Evolutionary conservation across 1,284 basidiomycete species (phyloP), one percentile per base, ranked within the genome.

Genomic region (Thelephora terrestris): DNA sequence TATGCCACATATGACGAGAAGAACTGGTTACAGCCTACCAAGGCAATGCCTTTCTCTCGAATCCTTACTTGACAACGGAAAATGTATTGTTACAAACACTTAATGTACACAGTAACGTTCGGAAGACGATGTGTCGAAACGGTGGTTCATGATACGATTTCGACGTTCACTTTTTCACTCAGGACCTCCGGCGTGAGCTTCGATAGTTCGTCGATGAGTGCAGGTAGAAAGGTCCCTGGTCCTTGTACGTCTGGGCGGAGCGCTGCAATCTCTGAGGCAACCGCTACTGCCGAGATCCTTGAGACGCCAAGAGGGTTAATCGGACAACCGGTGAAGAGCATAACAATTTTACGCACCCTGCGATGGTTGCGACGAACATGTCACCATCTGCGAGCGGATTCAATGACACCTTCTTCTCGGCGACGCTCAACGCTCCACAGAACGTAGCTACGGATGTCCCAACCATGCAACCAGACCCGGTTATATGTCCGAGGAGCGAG

Each of bases 11-110:
- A 88, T 53, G 86, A 90, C 51, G 73, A 76, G 55, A 85, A 84
- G 73, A 91, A 91, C 61, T 92, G 90, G 91, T 70, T 95, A 50
- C 91, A 96, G 61, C 91, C 92, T 1, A 91, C 89, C 1, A 56
- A 68, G 9, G 75, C 71, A 20, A 84, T 87, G 80, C 89, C 90
- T 0, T 95, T 95, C 66, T 76, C 84, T 16, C 75, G 70, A 56
- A 68, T 92, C n/a, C 68, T 91, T 21, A 18, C 21, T 6, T 42
- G 12, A 32, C 29, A 14, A 32, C 14, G n/a, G n/a, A 6, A 4
- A 23, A 25, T 42, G 39, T 10, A 14, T 47, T 43, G 39, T 12
- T 37, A 10, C 45, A 18, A 16, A 36, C 21, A 34, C 25, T 39
- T 12, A 18, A 25, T n/a, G 14, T n/a, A 12, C 45, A 45, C 20